Evolutionary conservation across 805 yeast genomes (phyloP), one percentile per base, ranked within the genome.

Genomic region (Grigorovia yakushimaensis): DNA sequence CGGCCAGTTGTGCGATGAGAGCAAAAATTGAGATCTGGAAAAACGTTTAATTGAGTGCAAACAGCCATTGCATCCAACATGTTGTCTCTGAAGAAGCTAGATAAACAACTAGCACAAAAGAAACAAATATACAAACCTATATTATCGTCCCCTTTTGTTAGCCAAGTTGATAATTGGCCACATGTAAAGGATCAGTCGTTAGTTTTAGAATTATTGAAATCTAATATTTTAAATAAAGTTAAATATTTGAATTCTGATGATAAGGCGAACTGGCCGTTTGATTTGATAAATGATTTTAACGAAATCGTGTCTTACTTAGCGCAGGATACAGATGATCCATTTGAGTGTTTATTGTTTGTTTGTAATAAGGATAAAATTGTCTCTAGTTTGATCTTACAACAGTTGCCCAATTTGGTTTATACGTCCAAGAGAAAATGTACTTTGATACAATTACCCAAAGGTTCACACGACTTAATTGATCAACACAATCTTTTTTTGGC

Each of bases 91-190:
- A 78, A 74, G 51, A 73, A 71, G 20, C 49, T 71, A 1, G 83
- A 79, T 44, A 66, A 67, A 51, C 73, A 49, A 23, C 44, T 56
- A 10, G 58, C 58, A 5, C 53, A 71, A 57, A 67, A 76, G 46
- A 70, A 73, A 51, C 81, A 78, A 51, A 78, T 81, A 7, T 78
- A 77, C 62, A 81, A 77, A 60, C 86, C 88, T 0, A 65, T 82
- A 2, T 65, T 82, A 19, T 81, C 80, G 24, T 79, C 78, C 50
- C 87, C 88, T 2, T 81, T 69, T 55, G 74, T 83, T 0, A 72
- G 71, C 44, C 68, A 73, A 8, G 63, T 59, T 9, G 71, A 74
- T 65, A 72, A 76, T 6, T 66, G 68, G 56, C 68, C 68, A 11
- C 60, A 47, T 37, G 65, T 64, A 6, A 56, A 70, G 1, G 73